Evolutionary conservation across 73 alveolate species (phyloP), one percentile per base, ranked within the genome.

Genomic region (Uronychia binucleata): DNA sequence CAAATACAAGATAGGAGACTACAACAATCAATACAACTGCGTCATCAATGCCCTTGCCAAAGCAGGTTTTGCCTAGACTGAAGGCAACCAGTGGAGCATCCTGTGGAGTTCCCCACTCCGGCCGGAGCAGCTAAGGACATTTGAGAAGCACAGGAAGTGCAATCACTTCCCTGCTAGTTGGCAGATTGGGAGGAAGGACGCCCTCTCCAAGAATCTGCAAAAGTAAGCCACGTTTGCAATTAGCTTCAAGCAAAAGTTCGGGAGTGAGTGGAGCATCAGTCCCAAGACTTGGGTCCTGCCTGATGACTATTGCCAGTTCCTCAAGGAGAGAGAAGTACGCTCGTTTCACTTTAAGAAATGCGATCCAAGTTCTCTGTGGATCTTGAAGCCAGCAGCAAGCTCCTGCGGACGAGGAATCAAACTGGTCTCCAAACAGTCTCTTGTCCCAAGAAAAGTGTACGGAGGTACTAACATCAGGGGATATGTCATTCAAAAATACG

Each of bases 361-460:
- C 29, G 92, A 89, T 31, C 89, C 90, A 1, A 88, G 92, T 26
- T 80, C 82, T 32, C 34, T 97, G 81, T 97, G 98, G 97, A 93
- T 97, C 59, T 81, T 93, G 75, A 97, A 97, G 74, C 99, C 99
- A 32, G 94, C 95, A 14, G 99, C 99, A 28, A 79, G 97, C 0
- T 84, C 97, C 31, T 87, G 99, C 34, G 99, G 99, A 0, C 90
- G 98, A 91, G 99, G 99, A 1, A 96, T 97, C 59, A 33, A 79
- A 34, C 89, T 97, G 57, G 78, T 97, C 31, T 85, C 95, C 13
- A 96, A 92, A 57, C 78, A 81, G 31, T 86, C 93, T 46, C 88
- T 92, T 28, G 59, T 96, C 33, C 93, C 95, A 29, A 86, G 88
- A 1, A 84, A 88, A 78, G n/a, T n/a, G n/a, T n/a, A n/a, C n/a